Conservation (phyloP, 345 rosid genomes). For the Draba incana region DNA sequence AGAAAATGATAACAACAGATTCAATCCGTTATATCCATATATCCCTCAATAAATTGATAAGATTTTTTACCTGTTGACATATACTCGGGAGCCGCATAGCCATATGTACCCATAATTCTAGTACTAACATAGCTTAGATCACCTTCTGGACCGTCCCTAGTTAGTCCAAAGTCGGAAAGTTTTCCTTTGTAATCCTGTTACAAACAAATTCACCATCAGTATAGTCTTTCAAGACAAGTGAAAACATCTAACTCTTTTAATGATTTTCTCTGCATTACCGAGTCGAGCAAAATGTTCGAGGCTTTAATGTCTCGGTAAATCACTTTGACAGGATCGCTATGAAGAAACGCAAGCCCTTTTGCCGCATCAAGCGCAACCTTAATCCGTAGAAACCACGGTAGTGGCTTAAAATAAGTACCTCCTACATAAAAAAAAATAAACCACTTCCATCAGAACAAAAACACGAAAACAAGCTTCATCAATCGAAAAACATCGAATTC, state of each 20-base stretch:
- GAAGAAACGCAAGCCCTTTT: constrained; percentile 91
- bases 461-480: background rate
- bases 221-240: background rate
- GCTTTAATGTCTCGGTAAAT: constrained; percentile 92
- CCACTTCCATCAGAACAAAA: constrained; percentile 24
- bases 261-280: constrained; percentile 46
- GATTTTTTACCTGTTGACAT: constrained; percentile 64
- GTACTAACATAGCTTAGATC: constrained; percentile 86
- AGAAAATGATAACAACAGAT: background rate
- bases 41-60: background rate
- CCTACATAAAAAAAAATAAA: constrained; percentile 53
- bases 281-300: constrained; percentile 81
- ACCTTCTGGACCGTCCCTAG: constrained; percentile 89
- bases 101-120: constrained; percentile 91
- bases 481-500: background rate
- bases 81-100: constrained; percentile 51
- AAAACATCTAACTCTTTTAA: background rate
- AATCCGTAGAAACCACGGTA: constrained; percentile 83
- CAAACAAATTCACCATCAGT: constrained; percentile 26
- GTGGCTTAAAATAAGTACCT: constrained; percentile 75
- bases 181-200: constrained; percentile 72
- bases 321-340: constrained; percentile 77
- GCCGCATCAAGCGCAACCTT: constrained; percentile 95
- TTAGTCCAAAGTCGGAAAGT: constrained; percentile 93
- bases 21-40: constrained; percentile 16